phyloP scores from a whole-genome alignment of 176 grass and related monocot genomes.

The Carex cristatella region DNA sequence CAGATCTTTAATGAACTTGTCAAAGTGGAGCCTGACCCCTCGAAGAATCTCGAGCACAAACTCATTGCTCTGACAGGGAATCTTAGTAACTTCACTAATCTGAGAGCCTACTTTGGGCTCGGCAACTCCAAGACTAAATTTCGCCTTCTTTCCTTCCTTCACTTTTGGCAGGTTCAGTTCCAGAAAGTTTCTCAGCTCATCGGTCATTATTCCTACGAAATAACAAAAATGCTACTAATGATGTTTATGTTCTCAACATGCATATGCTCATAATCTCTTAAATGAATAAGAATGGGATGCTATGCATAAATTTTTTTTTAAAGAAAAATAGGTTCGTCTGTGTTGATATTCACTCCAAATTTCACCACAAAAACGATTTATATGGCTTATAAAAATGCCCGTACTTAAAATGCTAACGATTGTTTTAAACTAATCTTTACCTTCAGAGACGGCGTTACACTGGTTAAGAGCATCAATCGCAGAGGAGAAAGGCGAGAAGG shows the following conservation, averaged over 20 bases:
- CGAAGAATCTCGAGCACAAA: constrained; percentile 73
- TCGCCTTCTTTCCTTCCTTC: constrained; percentile 82
- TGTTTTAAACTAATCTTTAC: neutral
- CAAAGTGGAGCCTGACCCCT: constrained; percentile 67
- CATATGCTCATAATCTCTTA: neutral
- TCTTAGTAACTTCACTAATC: constrained; percentile 68
- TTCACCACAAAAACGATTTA: neutral
- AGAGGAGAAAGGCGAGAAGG: constrained; percentile 76
- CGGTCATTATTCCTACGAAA: constrained; percentile 64
- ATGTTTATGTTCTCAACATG: neutral
- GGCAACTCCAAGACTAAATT: constrained; percentile 74
- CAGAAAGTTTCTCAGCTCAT: constrained; percentile 83
- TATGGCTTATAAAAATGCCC: neutral
- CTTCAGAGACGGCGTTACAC: constrained; percentile 85
- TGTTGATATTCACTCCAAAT: neutral
- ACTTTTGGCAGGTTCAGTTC: constrained; percentile 71
- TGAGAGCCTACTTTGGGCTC: constrained; percentile 87
- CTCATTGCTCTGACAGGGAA: constrained; percentile 76
- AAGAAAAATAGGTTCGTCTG: neutral
- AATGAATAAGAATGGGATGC: too few species aligned
- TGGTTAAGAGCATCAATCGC: constrained; percentile 77
- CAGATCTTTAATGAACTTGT: constrained; percentile 68
- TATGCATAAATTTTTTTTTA: neutral
- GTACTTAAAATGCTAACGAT: neutral
- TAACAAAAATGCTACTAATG: neutral